Evolutionary conservation across 1,284 basidiomycete species (phyloP).

Genomic region (Tilletiaria anomala): DNA sequence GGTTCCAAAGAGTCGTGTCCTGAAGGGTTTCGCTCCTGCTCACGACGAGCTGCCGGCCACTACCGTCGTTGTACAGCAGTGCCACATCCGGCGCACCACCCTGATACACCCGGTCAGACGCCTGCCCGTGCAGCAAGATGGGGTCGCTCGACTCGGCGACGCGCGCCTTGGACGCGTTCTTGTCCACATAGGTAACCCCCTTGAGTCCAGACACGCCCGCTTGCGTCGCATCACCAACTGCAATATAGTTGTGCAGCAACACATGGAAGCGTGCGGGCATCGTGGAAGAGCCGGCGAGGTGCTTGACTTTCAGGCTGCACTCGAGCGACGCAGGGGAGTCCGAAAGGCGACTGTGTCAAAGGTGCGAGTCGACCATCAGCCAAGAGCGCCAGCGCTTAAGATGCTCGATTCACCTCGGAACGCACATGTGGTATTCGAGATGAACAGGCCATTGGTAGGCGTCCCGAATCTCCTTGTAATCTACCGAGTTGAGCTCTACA

Average conservation of each 20-base stretch:
- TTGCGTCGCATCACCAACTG: slow-evolving; percentile 27
- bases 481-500: slow-evolving; percentile 10
- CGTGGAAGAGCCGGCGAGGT: slow-evolving; percentile 9
- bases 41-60: slow-evolving; percentile 11
- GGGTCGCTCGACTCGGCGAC: slow-evolving; percentile 7
- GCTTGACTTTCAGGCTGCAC: slow-evolving; percentile 28
- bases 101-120: slow-evolving; percentile 15
- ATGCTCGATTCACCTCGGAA: too few species aligned
- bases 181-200: slow-evolving; percentile 19
- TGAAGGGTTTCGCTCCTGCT: slow-evolving; percentile 13
- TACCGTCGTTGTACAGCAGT: slow-evolving; percentile 1
- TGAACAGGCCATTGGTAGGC: slow-evolving; percentile 3
- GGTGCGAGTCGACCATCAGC: too few species aligned
- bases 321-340: slow-evolving; percentile 16
- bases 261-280: slow-evolving; percentile 39
- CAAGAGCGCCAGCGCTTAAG: too few species aligned
- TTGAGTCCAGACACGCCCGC: slow-evolving; percentile 15
- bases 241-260: slow-evolving; percentile 38
- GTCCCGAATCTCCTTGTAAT: slow-evolving; percentile 7
- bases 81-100: slow-evolving; percentile 1
- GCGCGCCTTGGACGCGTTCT: slow-evolving; percentile 9
- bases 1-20: slow-evolving; percentile 40
- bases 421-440: slow-evolving; percentile 1
- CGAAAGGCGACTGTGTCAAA: slow-evolving; percentile 1
- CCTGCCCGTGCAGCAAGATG: slow-evolving; percentile 9